phyloP scores from a whole-genome alignment of 352 stramenopile species.

The Phytophthora colocasiae region DNA sequence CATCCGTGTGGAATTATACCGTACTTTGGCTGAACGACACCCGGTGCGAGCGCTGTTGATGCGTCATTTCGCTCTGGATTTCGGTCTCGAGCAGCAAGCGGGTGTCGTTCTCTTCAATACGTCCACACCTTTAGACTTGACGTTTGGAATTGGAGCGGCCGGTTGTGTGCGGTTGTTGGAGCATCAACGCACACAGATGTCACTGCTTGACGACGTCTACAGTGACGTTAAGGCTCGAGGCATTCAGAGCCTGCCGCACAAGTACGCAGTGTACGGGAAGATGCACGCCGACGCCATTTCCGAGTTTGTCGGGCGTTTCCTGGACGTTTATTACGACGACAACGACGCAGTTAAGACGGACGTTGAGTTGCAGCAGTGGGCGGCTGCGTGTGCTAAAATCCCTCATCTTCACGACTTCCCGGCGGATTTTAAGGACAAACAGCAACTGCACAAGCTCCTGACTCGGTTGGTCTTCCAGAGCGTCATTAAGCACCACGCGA shows the following conservation, averaged over 20 bases:
- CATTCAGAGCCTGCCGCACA: slow-evolving; percentile 41
- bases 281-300: slow-evolving; percentile 39
- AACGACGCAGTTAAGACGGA: slow-evolving; percentile 39
- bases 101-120: slow-evolving; percentile 49
- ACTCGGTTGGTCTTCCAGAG: slow-evolving; percentile 49
- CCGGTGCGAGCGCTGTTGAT: slow-evolving; percentile 46
- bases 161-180: slow-evolving; percentile 42
- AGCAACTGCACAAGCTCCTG: slow-evolving; percentile 30
- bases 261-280: slow-evolving; percentile 46
- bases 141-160: slow-evolving; percentile 49
- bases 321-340: slow-evolving; percentile 41
- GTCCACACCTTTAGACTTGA: slow-evolving; percentile 49
- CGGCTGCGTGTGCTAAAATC: slow-evolving; percentile 26
- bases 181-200: slow-evolving; percentile 28
- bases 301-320: slow-evolving; percentile 29
- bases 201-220: slow-evolving; percentile 33
- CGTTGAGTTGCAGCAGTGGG: slow-evolving; percentile 51
- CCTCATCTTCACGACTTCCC: slow-evolving; percentile 48
- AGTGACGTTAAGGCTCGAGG: slow-evolving; percentile 33
- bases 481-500: slow-evolving; percentile 59
- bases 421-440: slow-evolving; percentile 2
- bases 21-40: slow-evolving; percentile 40
- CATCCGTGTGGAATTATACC: slow-evolving; percentile 52
- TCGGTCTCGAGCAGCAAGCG: slow-evolving; percentile 47
- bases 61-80: slow-evolving; percentile 46